Base-by-base conservation (phyloP, 2,329 filamentous ascomycete species). In the Penicillium sp. region DNA sequence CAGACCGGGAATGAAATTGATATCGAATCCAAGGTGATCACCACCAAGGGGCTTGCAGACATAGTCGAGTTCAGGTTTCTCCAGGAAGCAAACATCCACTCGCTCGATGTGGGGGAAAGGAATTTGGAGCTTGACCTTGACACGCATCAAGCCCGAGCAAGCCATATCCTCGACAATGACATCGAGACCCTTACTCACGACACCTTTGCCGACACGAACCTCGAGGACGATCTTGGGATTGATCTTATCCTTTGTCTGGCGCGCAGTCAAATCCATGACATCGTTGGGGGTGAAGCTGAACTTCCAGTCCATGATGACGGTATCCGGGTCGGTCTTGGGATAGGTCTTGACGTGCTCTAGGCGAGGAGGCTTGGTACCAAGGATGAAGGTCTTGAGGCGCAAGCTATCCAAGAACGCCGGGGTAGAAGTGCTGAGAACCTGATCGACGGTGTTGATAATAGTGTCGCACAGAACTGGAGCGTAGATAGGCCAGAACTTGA, bases 401-500 rank as follows among this genome's bases (percentile, higher is more conserved):
- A 99, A 75, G 68, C 90, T 95, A 70, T 99, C 93, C 46, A 99
- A 78, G 64, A 99, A 97, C 0, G 87, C 82, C 0, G 93, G 93
- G 0, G 91, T 97, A 2, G 91, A 85, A 0, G 88, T 91, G 65
- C 91, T 96, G 49, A 99, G 77, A 42, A 99, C 90, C 75, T 97
- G 93, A 64, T 99, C 93, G 40, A 97, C 93, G 0, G 91, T 90
- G 68, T 85, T 89, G 72, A 97, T 88, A 62, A 99, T 87, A 18
- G 89, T 95, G 60, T 93, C 84, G 53, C 90, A 92, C 11, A 99
- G 81, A 9, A 97, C 89, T 1, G 93, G 93, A 47, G 93, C 89
- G 68, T 95, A 97, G 64, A 99, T 99, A 54, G 93, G 93, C 93
- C 93, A 99, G 75, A 99, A 99, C 70, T 99, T 99, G 73, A 95